phyloP scores from a whole-genome alignment of 2,329 filamentous ascomycete species.

The Iodosphaeria phyllophila region DNA sequence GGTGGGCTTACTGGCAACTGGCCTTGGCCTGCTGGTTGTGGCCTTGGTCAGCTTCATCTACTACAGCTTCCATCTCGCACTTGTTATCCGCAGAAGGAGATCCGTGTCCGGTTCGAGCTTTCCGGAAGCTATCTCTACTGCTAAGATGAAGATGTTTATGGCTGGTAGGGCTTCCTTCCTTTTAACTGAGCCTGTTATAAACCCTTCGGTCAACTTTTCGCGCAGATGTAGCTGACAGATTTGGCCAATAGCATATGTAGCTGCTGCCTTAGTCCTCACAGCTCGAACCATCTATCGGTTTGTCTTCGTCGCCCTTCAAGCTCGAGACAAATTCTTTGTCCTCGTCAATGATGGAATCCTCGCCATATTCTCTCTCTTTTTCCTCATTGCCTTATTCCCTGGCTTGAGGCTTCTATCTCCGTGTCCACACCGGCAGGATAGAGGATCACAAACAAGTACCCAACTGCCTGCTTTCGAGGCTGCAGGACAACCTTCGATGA shows the following conservation, averaged over 20 bases:
- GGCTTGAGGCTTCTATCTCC: slow-evolving; percentile 9
- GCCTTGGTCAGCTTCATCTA: slow-evolving; percentile 25
- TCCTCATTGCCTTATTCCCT: slow-evolving; percentile 10
- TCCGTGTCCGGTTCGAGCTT: slow-evolving; percentile 21
- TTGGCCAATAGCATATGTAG: slow-evolving; percentile 7
- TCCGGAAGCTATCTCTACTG: slow-evolving; percentile 16
- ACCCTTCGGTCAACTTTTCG: background rate
- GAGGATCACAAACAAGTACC: slow-evolving; percentile 5
- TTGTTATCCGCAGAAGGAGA: too few relatives aligned
- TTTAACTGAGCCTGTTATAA: background rate
- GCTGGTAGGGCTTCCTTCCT: slow-evolving; percentile 17
- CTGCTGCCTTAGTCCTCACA: slow-evolving; percentile 7
- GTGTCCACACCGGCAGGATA: slow-evolving; percentile 3
- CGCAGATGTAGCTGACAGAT: slow-evolving; percentile 1
- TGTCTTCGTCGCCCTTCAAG: slow-evolving; percentile 7
- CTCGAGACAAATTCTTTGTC: slow-evolving; percentile 8
- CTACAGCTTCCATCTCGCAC: slow-evolving; percentile 19
- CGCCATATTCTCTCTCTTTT: slow-evolving; percentile 7
- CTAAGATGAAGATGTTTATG: slow-evolving; percentile 26
- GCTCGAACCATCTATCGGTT: slow-evolving; percentile 11
- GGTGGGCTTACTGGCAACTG: slow-evolving; percentile 7
- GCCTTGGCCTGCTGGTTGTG: slow-evolving; percentile 20
- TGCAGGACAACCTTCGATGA: slow-evolving; percentile 1
- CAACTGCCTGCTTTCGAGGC: slow-evolving; percentile 6
- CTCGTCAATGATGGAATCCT: slow-evolving; percentile 11